These are phyloP conservation scores for Haplographium delicatum DNA, from an alignment of 495 filamentous ascomycete species.

Conservation along the genomic window DNA sequence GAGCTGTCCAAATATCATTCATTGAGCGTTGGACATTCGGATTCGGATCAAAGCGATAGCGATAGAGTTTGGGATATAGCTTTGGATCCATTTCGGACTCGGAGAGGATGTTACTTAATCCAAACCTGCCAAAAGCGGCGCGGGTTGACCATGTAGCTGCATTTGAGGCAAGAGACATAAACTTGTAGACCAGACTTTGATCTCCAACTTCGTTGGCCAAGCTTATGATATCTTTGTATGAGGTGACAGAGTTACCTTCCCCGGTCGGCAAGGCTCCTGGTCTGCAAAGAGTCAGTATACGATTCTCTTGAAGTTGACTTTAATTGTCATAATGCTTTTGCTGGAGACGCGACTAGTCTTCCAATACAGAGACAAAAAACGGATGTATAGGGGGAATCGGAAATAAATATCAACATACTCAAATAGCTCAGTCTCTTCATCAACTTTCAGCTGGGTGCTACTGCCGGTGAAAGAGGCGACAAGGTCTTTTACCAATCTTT, in stretches of 20 bases:
- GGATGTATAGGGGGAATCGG: too few species aligned
- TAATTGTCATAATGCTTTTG: too few species aligned
- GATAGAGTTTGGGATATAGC: constrained; percentile 88
- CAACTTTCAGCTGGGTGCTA: constrained; percentile 68
- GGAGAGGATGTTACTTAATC: constrained; percentile 84
- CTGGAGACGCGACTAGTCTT: too few species aligned
- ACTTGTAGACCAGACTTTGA: constrained; percentile 88
- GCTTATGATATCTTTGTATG: constrained; percentile 93
- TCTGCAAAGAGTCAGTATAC: too few species aligned
- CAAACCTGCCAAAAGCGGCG: constrained; percentile 90
- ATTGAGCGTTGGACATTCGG: constrained; percentile 87
- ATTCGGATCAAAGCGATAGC: constrained; percentile 93
- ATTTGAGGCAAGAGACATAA: constrained; percentile 93
- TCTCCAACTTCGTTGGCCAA: constrained; percentile 92
- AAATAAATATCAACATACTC: too few species aligned
- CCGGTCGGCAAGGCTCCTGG: constrained; percentile 88
- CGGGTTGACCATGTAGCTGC: constrained; percentile 94
- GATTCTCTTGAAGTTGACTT: too few species aligned
- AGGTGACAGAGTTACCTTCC: constrained; percentile 81
- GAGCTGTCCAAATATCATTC: constrained; percentile 92
- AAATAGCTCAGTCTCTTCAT: constrained; percentile 85
- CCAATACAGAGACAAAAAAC: too few species aligned
- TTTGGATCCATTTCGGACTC: constrained; percentile 87
- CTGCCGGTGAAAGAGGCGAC: constrained; percentile 82
- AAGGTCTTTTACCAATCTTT: constrained; percentile 78